phyloP scores from a whole-genome alignment of 1,139 yeast genomes.

The Candida neerlandica region DNA sequence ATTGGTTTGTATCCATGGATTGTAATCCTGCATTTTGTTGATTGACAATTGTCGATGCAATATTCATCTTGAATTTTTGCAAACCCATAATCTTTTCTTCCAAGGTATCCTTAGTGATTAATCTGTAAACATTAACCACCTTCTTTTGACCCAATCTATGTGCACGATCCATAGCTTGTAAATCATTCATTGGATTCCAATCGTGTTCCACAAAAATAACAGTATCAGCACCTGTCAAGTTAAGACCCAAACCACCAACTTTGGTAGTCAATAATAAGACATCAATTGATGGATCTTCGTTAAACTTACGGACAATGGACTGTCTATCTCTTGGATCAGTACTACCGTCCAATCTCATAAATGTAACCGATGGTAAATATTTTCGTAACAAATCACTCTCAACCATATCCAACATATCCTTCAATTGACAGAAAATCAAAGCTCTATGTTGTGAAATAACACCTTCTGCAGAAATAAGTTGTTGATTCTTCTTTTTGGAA shows the following conservation, averaged over 20 bases:
- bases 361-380: constrained; percentile 88
- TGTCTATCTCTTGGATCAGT: constrained; percentile 94
- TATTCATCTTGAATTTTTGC: constrained; percentile 95
- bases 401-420: constrained; percentile 97
- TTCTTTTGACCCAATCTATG: constrained; percentile 97
- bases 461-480: constrained; percentile 54
- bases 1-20: constrained; percentile 96
- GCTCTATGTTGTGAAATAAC: constrained; percentile 97
- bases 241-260: constrained; percentile 97
- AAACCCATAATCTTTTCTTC: constrained; percentile 99
- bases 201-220: constrained; percentile 98
- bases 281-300: constrained; percentile 96
- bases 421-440: constrained; percentile 91
- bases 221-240: constrained; percentile 97
- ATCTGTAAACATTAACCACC: constrained; percentile 91
- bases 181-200: constrained; percentile 99
- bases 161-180: constrained; percentile 99
- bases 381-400: constrained; percentile 85
- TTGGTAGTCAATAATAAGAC: constrained; percentile 89
- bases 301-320: constrained; percentile 86
- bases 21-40: constrained; percentile 95
- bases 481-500: constrained; percentile 34
- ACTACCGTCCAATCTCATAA: constrained; percentile 93
- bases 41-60: constrained; percentile 93
- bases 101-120: constrained; percentile 88